Percentiles rank a stretch among this genome's conserved stretches.
These are phyloP conservation scores for Elsinoe necatrix DNA, from an alignment of 2,329 filamentous ascomycete genomes.

Conservation along the genomic window DNA sequence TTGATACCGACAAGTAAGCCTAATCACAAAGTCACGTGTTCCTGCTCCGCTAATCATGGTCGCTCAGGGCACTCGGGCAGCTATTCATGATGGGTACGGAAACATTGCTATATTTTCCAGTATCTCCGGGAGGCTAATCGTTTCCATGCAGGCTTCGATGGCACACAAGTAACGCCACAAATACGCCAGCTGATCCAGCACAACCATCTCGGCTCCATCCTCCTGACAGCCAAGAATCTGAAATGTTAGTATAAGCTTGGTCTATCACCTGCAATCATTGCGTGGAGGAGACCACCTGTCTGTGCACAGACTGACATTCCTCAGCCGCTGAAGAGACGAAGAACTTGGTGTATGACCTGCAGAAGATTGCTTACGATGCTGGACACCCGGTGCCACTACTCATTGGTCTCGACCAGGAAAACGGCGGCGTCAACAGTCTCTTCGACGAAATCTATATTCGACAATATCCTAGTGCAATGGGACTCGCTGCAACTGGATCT, in stretches of 20 bases:
- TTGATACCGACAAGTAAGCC: slow-evolving; percentile 65
- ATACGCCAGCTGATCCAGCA: slow-evolving; percentile 73
- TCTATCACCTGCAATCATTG: no score
- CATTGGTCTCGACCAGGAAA: slow-evolving; percentile 92
- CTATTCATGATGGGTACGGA: slow-evolving; percentile 27
- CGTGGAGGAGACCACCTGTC: no score
- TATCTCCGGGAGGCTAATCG: slow-evolving; percentile 19
- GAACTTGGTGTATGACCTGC: slow-evolving; percentile 77
- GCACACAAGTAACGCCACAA: slow-evolving; percentile 72
- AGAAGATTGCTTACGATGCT: slow-evolving; percentile 82
- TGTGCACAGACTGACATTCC: background rate
- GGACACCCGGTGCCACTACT: slow-evolving; percentile 82
- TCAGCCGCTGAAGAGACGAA: slow-evolving; percentile 86
- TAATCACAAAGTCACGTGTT: slow-evolving; percentile 21
- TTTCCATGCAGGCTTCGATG: slow-evolving; percentile 58
- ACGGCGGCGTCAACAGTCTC: slow-evolving; percentile 93
- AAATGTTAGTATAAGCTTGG: slow-evolving; percentile 53
- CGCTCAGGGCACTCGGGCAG: slow-evolving; percentile 37
- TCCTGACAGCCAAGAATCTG: slow-evolving; percentile 75
- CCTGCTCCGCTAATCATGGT: slow-evolving; percentile 29
- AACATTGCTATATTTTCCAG: background rate
- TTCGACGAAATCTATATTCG: slow-evolving; percentile 94
- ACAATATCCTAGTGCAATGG: slow-evolving; percentile 96
- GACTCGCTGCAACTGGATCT: slow-evolving; percentile 82
- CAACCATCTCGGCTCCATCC: slow-evolving; percentile 80